phyloP scores from a whole-genome alignment of 2,329 filamentous ascomycete species.

The Trichoderma koningii region DNA sequence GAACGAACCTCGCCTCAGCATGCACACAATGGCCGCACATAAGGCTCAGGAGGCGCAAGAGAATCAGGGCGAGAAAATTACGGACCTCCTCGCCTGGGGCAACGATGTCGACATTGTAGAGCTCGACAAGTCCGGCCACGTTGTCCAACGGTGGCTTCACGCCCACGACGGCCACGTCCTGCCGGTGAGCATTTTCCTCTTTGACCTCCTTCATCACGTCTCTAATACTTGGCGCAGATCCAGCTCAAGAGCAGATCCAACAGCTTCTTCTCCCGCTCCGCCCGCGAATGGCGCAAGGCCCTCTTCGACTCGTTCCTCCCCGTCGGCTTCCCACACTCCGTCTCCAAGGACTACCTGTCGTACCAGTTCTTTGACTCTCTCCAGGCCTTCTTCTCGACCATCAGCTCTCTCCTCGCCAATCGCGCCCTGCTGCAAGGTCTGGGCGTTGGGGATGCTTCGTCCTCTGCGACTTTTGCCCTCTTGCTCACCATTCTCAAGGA shows the following conservation, averaged over 20 bases:
- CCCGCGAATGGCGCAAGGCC: conserved; percentile 43
- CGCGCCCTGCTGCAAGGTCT: conserved; percentile 77
- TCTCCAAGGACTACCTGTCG: conserved; percentile 80
- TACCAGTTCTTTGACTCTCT: conserved; percentile 73
- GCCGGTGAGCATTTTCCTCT: conserved; percentile 32
- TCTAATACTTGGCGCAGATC: conserved; percentile 30
- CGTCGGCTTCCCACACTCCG: conserved; percentile 83
- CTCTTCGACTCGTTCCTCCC: conserved; percentile 76
- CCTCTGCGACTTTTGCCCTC: conserved; percentile 77
- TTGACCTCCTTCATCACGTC: neutral
- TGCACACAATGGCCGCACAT: neutral
- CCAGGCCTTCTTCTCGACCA: conserved; percentile 82
- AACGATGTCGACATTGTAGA: conserved; percentile 40
- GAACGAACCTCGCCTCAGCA: neutral
- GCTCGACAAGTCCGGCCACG: conserved; percentile 43
- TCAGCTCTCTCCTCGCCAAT: conserved; percentile 76
- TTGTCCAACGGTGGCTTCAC: conserved; percentile 42
- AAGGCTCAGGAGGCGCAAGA: neutral
- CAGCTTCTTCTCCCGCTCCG: conserved; percentile 35
- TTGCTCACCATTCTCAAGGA: conserved; percentile 83
- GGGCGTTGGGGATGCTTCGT: conserved; percentile 79
- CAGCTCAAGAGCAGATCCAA: conserved; percentile 32
- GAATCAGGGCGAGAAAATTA: neutral
- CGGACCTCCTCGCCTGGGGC: conserved; percentile 31
- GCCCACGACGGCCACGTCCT: conserved; percentile 33